Evolutionary conservation across 2,329 filamentous ascomycete genomes (phyloP).

Genomic region (Dactylella cylindrospora): DNA sequence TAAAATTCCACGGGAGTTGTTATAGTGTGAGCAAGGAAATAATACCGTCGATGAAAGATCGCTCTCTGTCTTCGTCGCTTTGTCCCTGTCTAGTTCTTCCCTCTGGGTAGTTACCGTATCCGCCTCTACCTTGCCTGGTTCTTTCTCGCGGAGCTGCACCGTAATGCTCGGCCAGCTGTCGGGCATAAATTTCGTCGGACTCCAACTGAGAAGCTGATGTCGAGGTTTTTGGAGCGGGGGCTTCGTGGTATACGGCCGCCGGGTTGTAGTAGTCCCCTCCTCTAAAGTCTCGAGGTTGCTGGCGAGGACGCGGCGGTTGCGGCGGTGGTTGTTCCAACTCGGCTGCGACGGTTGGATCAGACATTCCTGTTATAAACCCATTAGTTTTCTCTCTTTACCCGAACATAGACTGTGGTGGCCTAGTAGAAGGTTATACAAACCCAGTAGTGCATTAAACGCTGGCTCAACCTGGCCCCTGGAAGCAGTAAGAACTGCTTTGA

Average conservation of each 20-base stretch:
- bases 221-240: slow-evolving; percentile 64
- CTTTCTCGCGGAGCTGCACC: slow-evolving; percentile 56
- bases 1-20: too few relatives aligned
- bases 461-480: slow-evolving; percentile 86
- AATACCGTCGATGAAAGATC: slow-evolving; percentile 81
- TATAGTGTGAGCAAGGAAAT: too few relatives aligned
- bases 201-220: slow-evolving; percentile 77
- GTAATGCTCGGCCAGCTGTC: slow-evolving; percentile 90
- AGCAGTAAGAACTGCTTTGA: slow-evolving; percentile 83
- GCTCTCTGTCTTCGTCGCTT: slow-evolving; percentile 61
- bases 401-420: background rate
- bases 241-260: slow-evolving; percentile 62
- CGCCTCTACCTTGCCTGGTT: slow-evolving; percentile 22
- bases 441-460: slow-evolving; percentile 90
- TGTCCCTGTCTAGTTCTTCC: slow-evolving; percentile 56
- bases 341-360: slow-evolving; percentile 58
- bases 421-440: slow-evolving; percentile 57
- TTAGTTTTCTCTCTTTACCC: background rate
- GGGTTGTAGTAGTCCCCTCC: slow-evolving; percentile 58
- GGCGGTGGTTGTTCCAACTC: slow-evolving; percentile 51
- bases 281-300: slow-evolving; percentile 41
- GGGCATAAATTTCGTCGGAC: slow-evolving; percentile 85
- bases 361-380: slow-evolving; percentile 54
- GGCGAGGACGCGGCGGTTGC: slow-evolving; percentile 47
- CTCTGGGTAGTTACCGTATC: slow-evolving; percentile 40